A percentile compares a stretch with the other conserved stretches of the same genome.
phyloP scores from a whole-genome alignment of 2,329 filamentous ascomycete species.

The Fusarium papillatum region DNA sequence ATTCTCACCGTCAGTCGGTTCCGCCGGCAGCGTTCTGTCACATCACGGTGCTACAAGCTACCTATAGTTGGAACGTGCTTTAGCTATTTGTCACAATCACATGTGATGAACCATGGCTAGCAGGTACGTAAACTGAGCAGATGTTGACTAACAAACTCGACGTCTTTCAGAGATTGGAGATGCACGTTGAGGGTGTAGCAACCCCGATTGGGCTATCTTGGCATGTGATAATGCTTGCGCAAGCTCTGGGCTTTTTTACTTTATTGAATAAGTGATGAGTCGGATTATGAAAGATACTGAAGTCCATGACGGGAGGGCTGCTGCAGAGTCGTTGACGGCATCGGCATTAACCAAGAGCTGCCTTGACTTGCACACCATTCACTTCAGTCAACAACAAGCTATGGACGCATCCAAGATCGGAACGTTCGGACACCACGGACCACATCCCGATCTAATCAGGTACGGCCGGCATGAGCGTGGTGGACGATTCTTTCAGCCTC shows the following conservation, averaged over 20 bases:
- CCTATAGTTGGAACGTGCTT: not conserved
- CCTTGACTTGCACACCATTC: conserved; percentile 9
- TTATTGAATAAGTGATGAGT: conserved; percentile 1
- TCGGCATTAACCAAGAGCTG: conserved; percentile 9
- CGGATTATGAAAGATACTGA: not conserved
- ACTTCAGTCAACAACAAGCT: not conserved
- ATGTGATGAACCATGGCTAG: conserved; percentile 15
- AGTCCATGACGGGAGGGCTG: not conserved
- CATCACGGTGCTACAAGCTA: not conserved
- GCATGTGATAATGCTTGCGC: conserved; percentile 30
- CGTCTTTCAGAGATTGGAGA: not conserved
- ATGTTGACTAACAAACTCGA: conserved; percentile 8
- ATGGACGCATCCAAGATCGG: conserved; percentile 16
- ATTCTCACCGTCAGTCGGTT: not conserved
- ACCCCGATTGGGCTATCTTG: conserved; percentile 3
- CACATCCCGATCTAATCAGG: conserved; percentile 18
- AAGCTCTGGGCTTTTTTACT: not conserved
- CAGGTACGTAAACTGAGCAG: not conserved
- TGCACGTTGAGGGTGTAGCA: conserved; percentile 8
- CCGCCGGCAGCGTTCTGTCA: not conserved
- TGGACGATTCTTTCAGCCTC: conserved; percentile 28
- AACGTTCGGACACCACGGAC: conserved; percentile 17
- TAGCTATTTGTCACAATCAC: conserved; percentile 16
- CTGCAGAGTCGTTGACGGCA: not conserved
- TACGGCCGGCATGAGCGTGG: conserved; percentile 1